Evolutionary conservation across 441 rosid species (phyloP), one percentile per base, ranked within the genome.

Genomic region (Pelargonium fulgidum): DNA sequence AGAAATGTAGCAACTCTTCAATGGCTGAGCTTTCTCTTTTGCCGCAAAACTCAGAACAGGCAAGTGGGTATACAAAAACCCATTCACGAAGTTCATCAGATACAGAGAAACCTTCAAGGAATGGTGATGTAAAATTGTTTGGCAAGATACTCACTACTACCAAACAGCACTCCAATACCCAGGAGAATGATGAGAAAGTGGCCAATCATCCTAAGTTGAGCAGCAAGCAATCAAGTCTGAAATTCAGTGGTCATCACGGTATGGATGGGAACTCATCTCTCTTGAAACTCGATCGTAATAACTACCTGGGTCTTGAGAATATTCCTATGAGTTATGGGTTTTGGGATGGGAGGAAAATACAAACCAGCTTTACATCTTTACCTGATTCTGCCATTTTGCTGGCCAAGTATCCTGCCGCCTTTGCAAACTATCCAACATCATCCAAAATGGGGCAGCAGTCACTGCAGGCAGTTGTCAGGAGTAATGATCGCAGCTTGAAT

Each of bases 281-380:
- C 39, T 50, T 77, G 73, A 87, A 84, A 78, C 80, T 76, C 68
- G 92, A 89, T 69, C 71, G 62, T 52, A 81, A 72, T 54, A 82
- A 80, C 70, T 78, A 70, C 70, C 65, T 69, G 71, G 83, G 81
- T 22, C 85, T 85, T 19, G 92, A 92, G 76, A 91, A 87, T 80
- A 84, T 81, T 67, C 91, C 96, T 1, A 66, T 78, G 70, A 84
- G 88, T 80, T 87, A 89, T 41, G 89, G 96, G 13, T 88, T 79
- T 74, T 90, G 99, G 98, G 96, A 90, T 80, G 97, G 97, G 71
- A 89, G 68, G 74, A 84, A 84, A 77, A 85, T 90, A 52, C 97
- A 85, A 71, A 86, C 95, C 11, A 89, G 91, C 72, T 81, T 84
- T 77, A 68, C 94, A 58, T 79, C 96, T 41, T 69, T 89, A 70